A percentile compares a stretch with the other conserved stretches of the same genome.
Evolutionary conservation across 345 rosid genomes (phyloP).

Genomic region (Sapria himalayana): DNA sequence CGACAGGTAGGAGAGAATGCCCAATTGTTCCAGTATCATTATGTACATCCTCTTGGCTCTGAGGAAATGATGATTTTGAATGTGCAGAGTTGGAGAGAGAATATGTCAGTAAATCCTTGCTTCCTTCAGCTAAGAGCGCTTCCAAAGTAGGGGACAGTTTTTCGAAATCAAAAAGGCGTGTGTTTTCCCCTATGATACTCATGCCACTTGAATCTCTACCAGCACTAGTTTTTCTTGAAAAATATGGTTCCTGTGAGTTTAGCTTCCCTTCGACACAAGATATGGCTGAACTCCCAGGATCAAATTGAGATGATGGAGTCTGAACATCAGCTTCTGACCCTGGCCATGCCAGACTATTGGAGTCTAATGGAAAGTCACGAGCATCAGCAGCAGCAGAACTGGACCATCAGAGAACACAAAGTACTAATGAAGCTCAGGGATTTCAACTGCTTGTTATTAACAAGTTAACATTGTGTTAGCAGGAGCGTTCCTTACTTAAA

Average conservation of each 20-base stretch:
- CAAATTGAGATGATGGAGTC: slow-evolving; percentile 31
- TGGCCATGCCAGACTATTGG: slow-evolving; percentile 52
- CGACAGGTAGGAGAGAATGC: too few species aligned
- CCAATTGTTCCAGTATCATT: too few species aligned
- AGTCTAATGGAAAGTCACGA: slow-evolving; percentile 75
- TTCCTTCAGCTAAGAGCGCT: slow-evolving; percentile 43
- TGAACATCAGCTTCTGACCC: slow-evolving; percentile 36
- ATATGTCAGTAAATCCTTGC: slow-evolving; percentile 12
- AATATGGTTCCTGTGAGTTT: slow-evolving; percentile 11
- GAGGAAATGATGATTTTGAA: slow-evolving; percentile 6
- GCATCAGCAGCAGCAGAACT: slow-evolving; percentile 45
- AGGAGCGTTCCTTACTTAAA: too few species aligned
- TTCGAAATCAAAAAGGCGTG: slow-evolving; percentile 39
- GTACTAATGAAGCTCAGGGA: too few species aligned
- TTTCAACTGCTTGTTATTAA: too few species aligned
- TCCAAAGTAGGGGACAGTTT: slow-evolving; percentile 50
- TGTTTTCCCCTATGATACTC: slow-evolving; percentile 63
- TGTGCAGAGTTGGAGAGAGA: slow-evolving; percentile 11
- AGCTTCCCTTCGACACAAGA: slow-evolving; percentile 33
- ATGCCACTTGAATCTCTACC: slow-evolving; percentile 65
- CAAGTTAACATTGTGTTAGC: too few species aligned
- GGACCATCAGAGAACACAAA: too few species aligned
- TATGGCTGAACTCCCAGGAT: slow-evolving; percentile 37
- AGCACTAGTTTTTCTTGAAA: slow-evolving; percentile 23
- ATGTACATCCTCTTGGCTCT: too few species aligned